Conservation (phyloP, 1,139 yeast species). For the Pneumocystis wakefieldiae region DNA sequence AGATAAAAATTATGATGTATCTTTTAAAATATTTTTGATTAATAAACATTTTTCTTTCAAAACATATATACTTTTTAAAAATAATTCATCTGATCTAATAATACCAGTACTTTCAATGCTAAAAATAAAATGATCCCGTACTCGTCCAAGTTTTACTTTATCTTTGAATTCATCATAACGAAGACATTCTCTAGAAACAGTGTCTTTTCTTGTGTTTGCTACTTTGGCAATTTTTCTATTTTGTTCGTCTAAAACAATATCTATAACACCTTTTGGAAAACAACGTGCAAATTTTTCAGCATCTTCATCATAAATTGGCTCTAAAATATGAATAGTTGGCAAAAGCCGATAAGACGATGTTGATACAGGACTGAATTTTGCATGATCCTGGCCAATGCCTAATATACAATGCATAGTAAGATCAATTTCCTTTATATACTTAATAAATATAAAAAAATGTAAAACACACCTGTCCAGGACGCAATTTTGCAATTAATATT, state of each 20-base stretch:
- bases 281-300: conserved; percentile 74
- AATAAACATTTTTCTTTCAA: conserved; percentile 59
- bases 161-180: conserved; percentile 84
- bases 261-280: conserved; percentile 88
- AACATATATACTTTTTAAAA: conserved; percentile 73
- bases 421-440: conserved; percentile 42
- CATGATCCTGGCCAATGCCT: conserved; percentile 90
- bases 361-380: conserved; percentile 91
- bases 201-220: conserved; percentile 79
- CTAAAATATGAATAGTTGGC: conserved; percentile 69
- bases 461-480: conserved; percentile 64
- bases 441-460: not conserved
- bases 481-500: conserved; percentile 72
- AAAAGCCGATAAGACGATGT: conserved; percentile 92
- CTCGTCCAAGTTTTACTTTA: conserved; percentile 79
- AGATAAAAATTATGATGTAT: not conserved
- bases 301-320: conserved; percentile 57
- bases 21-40: conserved; percentile 5
- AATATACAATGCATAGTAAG: conserved; percentile 79
- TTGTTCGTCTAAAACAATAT: conserved; percentile 40
- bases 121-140: conserved; percentile 83
- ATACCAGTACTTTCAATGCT: conserved; percentile 84
- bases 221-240: conserved; percentile 41
- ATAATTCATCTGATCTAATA: conserved; percentile 90
- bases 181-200: conserved; percentile 89